Base-by-base conservation (phyloP, 1,284 basidiomycete genomes). In the Cutaneotrichosporon mucoides region DNA sequence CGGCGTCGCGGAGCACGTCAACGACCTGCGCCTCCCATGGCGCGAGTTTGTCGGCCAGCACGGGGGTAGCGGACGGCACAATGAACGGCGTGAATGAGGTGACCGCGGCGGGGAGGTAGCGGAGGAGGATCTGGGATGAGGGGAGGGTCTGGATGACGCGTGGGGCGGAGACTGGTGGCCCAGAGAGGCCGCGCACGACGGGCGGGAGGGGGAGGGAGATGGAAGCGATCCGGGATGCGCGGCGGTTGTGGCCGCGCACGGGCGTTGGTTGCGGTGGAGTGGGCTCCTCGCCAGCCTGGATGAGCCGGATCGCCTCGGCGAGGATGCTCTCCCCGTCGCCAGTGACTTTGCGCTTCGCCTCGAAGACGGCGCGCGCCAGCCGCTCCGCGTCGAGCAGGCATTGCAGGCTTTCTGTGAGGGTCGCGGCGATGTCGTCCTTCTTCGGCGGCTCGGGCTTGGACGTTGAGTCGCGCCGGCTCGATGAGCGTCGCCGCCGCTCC, bases 51-150 rank as follows among this genome's bases (percentile, higher is more conserved):
- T 68, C 62, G 4, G 49, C 42, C 7, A 77, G 53, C 0, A 84
- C 83, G 0, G 84, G 83, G 0, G 85, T 81, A 12, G 85, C 83
- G 8, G 86, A 82, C 60, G 88, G 88, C 0, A 87, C 40, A 44
- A 72, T 74, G 66, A 76, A 77, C 0, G 79, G 77, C 16, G 77
- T 76, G 64, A 77, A 79, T 8, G 62, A 66, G 13, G 71, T 73
- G 50, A 79, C 71, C 4, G 64, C 55, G 0, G 64, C 37, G 0
- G 79, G 79, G 0, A 79, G 66, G 65, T 79, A 75, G 4, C 73
- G 70, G 1, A 79, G 64, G 0, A 79, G 68, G 43, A 79, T 78
- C 54, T 78, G 76, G 1, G 77, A 72, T 0, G 77, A 75, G 1
- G 79, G 79, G 6, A 79, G 68, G 3, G 63, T 57, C 51, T 72